A percentile compares a stretch with the other conserved stretches of the same genome.
Evolutionary conservation across 2,329 filamentous ascomycete species (phyloP).

Genomic region (Aureobasidium melanogenum): DNA sequence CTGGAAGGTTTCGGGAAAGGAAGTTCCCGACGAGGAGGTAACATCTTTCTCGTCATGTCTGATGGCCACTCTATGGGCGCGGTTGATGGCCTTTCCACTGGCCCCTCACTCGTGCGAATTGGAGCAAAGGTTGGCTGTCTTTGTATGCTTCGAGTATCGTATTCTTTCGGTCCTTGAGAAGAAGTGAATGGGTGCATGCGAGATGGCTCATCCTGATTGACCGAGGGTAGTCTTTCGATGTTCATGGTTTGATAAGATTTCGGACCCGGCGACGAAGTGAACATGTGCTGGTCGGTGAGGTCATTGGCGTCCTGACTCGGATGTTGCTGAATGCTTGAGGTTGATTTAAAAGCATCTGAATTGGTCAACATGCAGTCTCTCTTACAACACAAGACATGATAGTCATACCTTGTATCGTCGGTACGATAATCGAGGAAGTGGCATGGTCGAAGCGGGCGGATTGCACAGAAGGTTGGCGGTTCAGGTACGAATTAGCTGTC

Average conservation of each 20-base stretch:
- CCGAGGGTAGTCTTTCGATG: not conserved
- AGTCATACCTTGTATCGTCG: not conserved
- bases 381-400: not conserved
- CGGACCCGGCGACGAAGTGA: not conserved
- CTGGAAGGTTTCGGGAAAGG: not conserved
- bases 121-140: slow-evolving; percentile 5
- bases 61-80: slow-evolving; percentile 3
- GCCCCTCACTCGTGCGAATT: not conserved
- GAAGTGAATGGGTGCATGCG: not conserved
- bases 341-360: not conserved
- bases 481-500: not conserved
- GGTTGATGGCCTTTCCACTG: not conserved
- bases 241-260: not conserved
- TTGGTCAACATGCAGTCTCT: not conserved
- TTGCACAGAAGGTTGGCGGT: not conserved
- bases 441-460: not conserved
- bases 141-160: not conserved
- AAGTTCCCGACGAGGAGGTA: slow-evolving; percentile 6
- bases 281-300: not conserved
- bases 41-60: not conserved
- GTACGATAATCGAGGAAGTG: not conserved
- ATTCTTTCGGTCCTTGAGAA: not conserved
- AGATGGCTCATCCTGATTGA: not conserved
- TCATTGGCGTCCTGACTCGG: not conserved
- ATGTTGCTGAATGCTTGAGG: not conserved